Conservation (phyloP, 371 early-diverging fungal species). For the Cokeromyces recurvatus region DNA sequence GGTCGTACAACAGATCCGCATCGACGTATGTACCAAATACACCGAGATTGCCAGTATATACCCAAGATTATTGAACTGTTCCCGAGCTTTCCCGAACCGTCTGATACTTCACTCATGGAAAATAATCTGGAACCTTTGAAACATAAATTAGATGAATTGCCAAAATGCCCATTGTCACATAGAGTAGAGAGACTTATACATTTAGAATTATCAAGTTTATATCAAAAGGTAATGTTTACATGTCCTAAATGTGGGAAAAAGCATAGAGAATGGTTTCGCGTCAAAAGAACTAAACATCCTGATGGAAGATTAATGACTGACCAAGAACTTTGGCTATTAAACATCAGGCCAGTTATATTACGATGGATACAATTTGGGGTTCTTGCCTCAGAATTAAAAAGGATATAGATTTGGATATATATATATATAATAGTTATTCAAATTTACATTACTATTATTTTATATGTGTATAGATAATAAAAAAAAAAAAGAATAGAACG, state of each 20-base stretch:
- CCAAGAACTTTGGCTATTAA: constrained; percentile 19
- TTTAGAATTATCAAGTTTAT: constrained; percentile 38
- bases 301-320: constrained; percentile 15
- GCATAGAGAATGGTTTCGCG: constrained; percentile 50
- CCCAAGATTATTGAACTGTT: constrained; percentile 46
- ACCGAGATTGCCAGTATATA: constrained; percentile 34
- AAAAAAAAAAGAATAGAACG: too few relatives aligned
- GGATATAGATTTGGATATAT: too few relatives aligned
- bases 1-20: constrained; percentile 47
- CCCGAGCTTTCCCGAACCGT: constrained; percentile 22
- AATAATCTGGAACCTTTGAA: constrained; percentile 21
- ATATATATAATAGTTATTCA: too few relatives aligned
- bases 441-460: too few relatives aligned
- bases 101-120: constrained; percentile 7
- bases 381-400: constrained; percentile 7
- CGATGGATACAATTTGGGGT: constrained; percentile 37
- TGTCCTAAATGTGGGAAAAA: constrained; percentile 35
- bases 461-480: too few relatives aligned
- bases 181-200: constrained; percentile 54
- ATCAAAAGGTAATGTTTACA: constrained; percentile 16
- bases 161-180: constrained; percentile 39
- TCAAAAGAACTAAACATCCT: constrained; percentile 3
- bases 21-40: constrained; percentile 49
- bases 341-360: constrained; percentile 26
- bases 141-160: constrained; percentile 1